phyloP scores from a whole-genome alignment of 2,329 filamentous ascomycete species.

The Sporothrix euskadiensis region DNA sequence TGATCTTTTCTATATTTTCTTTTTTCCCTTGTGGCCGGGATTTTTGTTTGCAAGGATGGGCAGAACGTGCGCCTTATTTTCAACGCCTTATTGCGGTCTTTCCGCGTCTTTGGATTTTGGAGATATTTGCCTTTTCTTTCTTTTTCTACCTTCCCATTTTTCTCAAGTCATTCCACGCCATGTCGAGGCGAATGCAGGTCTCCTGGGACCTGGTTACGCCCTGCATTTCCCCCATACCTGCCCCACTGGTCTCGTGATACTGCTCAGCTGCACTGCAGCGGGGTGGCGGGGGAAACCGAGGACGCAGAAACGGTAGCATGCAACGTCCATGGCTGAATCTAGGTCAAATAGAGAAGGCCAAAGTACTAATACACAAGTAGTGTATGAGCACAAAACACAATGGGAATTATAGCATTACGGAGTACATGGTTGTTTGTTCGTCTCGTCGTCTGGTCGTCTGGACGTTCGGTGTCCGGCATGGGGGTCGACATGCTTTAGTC shows the following conservation, averaged over 20 bases:
- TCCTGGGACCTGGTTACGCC: neutral
- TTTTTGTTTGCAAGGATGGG: neutral
- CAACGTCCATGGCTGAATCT: neutral
- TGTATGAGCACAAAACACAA: neutral
- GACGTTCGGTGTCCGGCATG: neutral
- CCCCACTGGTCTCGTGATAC: constrained; percentile 29
- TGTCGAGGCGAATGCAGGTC: neutral
- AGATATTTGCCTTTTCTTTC: neutral
- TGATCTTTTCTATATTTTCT: neutral
- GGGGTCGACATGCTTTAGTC: constrained; percentile 1
- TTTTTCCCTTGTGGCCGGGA: neutral
- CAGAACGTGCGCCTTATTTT: neutral
- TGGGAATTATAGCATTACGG: neutral
- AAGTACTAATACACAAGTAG: neutral
- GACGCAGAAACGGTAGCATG: neutral
- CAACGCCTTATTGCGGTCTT: neutral
- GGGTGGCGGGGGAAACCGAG: constrained; percentile 3
- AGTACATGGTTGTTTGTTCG: neutral
- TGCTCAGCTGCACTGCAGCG: constrained; percentile 25
- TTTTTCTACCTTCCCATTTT: neutral
- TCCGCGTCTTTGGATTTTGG: neutral
- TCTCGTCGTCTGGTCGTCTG: neutral
- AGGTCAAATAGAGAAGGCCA: neutral
- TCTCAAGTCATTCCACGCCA: neutral
- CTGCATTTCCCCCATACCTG: constrained; percentile 1